phyloP scores from a whole-genome alignment of 2,329 filamentous ascomycete species.

The Colletotrichum tanaceti region DNA sequence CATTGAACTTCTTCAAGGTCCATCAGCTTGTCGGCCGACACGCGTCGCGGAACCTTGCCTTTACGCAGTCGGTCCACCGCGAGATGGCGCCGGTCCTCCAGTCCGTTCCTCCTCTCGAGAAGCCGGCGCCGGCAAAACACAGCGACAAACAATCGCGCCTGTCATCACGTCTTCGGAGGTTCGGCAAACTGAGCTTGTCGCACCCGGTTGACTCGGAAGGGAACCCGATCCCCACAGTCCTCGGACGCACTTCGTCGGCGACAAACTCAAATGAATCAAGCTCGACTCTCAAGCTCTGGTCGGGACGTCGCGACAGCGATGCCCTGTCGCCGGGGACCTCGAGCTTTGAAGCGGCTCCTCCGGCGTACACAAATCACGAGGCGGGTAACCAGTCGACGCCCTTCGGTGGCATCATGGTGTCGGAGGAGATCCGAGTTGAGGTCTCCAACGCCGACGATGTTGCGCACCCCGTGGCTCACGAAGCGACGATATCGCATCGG shows the following conservation, averaged over 20 bases:
- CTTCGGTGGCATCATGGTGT: constrained; percentile 71
- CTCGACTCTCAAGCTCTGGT: constrained; percentile 51
- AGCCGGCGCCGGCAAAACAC: constrained; percentile 39
- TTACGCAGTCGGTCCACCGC: constrained; percentile 69
- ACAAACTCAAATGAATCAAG: constrained; percentile 46
- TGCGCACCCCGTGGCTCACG: constrained; percentile 29
- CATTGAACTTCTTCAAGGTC: constrained; percentile 73
- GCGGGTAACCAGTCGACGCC: constrained; percentile 38
- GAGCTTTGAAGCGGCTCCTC: constrained; percentile 36
- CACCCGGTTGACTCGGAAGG: constrained; percentile 47
- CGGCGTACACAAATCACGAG: constrained; percentile 39
- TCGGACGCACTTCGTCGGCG: constrained; percentile 44
- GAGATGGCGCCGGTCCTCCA: constrained; percentile 67
- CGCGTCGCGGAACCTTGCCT: constrained; percentile 66
- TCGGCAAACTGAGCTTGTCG: constrained; percentile 26
- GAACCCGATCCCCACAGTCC: constrained; percentile 45
- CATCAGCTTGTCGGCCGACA: constrained; percentile 72
- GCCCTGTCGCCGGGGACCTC: constrained; percentile 31
- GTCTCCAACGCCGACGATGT: constrained; percentile 46
- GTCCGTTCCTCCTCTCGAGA: constrained; percentile 44
- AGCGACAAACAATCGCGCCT: constrained; percentile 23
- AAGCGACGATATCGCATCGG: constrained; percentile 43
- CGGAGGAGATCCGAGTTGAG: constrained; percentile 70
- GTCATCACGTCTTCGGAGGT: constrained; percentile 26
- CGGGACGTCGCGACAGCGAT: constrained; percentile 41